A percentile compares a stretch with the other conserved stretches of the same genome.
phyloP scores from a whole-genome alignment of 495 filamentous ascomycete species.

The Lasiosphaeria miniovina region DNA sequence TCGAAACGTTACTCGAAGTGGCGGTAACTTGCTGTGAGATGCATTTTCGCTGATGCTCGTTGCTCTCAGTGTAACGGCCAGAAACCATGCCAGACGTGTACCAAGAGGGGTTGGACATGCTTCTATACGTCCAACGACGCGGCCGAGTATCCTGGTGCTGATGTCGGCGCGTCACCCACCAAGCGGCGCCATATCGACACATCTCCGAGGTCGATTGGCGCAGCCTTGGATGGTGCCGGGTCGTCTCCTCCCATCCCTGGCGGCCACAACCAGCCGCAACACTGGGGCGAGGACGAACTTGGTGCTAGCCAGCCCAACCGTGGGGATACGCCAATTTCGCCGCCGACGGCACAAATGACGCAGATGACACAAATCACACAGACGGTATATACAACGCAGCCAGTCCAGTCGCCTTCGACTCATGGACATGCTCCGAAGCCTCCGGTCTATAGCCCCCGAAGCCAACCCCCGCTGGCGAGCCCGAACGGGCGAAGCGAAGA shows the following conservation, averaged over 20 bases:
- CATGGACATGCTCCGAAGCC: slow-evolving; percentile 19
- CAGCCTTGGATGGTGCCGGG: slow-evolving; percentile 19
- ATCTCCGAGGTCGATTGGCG: slow-evolving; percentile 26
- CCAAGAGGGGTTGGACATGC: slow-evolving; percentile 54
- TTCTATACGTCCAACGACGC: slow-evolving; percentile 39
- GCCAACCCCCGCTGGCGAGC: slow-evolving; percentile 49
- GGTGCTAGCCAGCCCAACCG: slow-evolving; percentile 14
- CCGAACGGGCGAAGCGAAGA: slow-evolving; percentile 53
- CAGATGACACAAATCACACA: too few species aligned
- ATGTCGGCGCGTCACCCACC: slow-evolving; percentile 40
- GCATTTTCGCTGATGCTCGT: slow-evolving; percentile 18
- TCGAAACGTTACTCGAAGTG: background rate
- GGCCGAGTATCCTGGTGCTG: slow-evolving; percentile 31
- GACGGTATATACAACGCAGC: too few species aligned
- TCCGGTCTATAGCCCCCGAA: slow-evolving; percentile 42
- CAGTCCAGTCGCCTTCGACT: slow-evolving; percentile 16
- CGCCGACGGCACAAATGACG: slow-evolving; percentile 1
- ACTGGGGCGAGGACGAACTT: slow-evolving; percentile 27
- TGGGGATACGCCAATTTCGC: slow-evolving; percentile 19
- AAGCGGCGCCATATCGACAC: slow-evolving; percentile 45
- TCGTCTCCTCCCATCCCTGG: slow-evolving; percentile 13
- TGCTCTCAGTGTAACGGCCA: slow-evolving; percentile 61
- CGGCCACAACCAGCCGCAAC: slow-evolving; percentile 15
- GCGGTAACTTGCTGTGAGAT: background rate
- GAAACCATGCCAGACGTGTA: slow-evolving; percentile 66